phyloP scores from a whole-genome alignment of 2,329 filamentous ascomycete genomes.

The Fusarium neocosmosporiellum region DNA sequence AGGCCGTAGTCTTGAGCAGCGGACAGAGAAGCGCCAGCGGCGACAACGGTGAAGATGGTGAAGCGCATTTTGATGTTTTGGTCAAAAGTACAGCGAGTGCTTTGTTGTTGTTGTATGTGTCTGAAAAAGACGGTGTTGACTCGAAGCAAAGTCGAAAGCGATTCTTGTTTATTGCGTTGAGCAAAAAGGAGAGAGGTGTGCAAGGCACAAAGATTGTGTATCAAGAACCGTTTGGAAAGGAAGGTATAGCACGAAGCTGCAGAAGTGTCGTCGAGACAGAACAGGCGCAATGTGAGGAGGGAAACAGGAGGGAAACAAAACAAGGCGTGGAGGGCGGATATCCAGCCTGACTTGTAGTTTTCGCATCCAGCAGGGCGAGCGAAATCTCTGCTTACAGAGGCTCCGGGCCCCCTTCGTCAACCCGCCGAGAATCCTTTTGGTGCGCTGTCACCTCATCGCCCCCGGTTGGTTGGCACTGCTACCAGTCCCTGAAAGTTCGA shows the following conservation, averaged over 20 bases:
- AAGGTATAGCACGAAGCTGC: constrained; percentile 34
- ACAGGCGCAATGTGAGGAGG: constrained; percentile 20
- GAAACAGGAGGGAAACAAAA: constrained; percentile 17
- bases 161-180: constrained; percentile 26
- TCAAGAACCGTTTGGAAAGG: constrained; percentile 29
- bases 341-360: constrained; percentile 44
- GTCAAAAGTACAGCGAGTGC: constrained; percentile 2
- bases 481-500: constrained; percentile 28
- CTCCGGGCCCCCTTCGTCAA: constrained; percentile 3
- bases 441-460: constrained; percentile 40
- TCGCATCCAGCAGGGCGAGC: constrained; percentile 21
- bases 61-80: constrained; percentile 57
- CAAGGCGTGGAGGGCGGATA: constrained; percentile 28
- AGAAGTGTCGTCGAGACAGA: constrained; percentile 35
- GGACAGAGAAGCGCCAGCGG: constrained; percentile 54
- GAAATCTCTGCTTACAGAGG: constrained; percentile 36
- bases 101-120: constrained; percentile 1
- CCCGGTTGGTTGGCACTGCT: constrained; percentile 29
- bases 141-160: constrained; percentile 13
- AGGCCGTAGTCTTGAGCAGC: constrained; percentile 43
- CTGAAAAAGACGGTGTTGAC: constrained; percentile 20
- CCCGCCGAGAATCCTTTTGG: constrained; percentile 12
- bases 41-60: constrained; percentile 55
- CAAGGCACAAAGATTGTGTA: constrained; percentile 30
- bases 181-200: constrained; percentile 33